Percentiles rank a stretch among this genome's conserved stretches.
Evolutionary conservation across 345 rosid species (phyloP).

Genomic region (Syzygium jambos): DNA sequence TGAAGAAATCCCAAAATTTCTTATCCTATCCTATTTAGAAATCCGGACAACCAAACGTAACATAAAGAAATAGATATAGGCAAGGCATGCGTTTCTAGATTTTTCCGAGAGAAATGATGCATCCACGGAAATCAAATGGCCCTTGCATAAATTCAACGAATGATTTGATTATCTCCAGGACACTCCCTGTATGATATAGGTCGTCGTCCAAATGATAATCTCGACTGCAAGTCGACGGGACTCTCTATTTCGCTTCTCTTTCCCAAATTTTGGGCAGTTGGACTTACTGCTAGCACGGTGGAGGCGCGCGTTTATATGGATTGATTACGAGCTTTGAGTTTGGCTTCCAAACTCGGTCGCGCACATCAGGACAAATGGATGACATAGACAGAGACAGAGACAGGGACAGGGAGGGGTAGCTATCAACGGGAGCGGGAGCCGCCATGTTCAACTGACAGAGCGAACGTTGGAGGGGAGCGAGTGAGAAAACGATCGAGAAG

Average conservation of each 20-base stretch:
- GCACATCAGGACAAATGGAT: not conserved
- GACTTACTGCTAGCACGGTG: not conserved
- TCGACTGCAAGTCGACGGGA: rapidly evolving
- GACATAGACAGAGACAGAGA: not conserved
- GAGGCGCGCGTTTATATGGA: not conserved
- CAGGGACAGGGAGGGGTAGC: not conserved
- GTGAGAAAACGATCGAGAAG: not conserved
- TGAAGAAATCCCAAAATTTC: too few relatives aligned
- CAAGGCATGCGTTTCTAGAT: not conserved
- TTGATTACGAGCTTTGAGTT: not conserved
- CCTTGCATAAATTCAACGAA: not conserved
- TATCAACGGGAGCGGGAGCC: not conserved
- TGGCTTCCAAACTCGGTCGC: not conserved
- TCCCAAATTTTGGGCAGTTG: not conserved
- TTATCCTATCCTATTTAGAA: too few relatives aligned
- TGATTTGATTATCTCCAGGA: not conserved
- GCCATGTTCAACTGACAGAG: not conserved
- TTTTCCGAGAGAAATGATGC: not conserved
- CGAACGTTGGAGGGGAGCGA: not conserved
- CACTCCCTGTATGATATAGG: not conserved
- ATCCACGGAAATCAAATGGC: not conserved
- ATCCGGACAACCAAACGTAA: too few relatives aligned
- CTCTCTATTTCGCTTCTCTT: not conserved
- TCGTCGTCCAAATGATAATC: not conserved
- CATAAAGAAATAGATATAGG: not conserved